These are phyloP conservation scores for Fagopyrum esculentum DNA, from an alignment of 148 eudicot genomes.

Conservation along the genomic window DNA sequence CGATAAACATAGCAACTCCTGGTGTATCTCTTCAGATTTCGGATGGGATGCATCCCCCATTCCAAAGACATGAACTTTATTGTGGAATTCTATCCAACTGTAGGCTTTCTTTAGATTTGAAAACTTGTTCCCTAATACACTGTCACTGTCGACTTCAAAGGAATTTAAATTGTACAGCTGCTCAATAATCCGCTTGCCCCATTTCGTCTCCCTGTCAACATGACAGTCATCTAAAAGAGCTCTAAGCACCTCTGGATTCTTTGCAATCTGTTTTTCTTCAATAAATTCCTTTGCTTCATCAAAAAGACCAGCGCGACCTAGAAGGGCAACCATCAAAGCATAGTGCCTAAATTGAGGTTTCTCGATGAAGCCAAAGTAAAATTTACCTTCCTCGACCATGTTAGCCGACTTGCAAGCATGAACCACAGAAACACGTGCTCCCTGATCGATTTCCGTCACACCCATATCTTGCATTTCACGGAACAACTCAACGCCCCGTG, in stretches of 20 bases:
- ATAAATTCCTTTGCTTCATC: conserved; percentile 45
- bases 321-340: conserved; percentile 50
- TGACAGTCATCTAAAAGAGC: conserved; percentile 62
- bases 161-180: conserved; percentile 51
- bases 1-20: conserved; percentile 36
- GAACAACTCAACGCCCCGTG: conserved; percentile 41
- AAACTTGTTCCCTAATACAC: conserved; percentile 21
- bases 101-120: conserved; percentile 47
- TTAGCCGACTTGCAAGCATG: conserved; percentile 49
- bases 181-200: conserved; percentile 40
- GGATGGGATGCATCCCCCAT: conserved; percentile 68
- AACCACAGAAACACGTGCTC: conserved; percentile 38
- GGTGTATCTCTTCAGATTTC: conserved; percentile 41
- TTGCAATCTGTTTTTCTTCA: conserved; percentile 27
- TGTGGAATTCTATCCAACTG: conserved; percentile 67
- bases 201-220: conserved; percentile 27
- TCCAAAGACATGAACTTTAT: conserved; percentile 66
- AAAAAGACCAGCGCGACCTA: conserved; percentile 47
- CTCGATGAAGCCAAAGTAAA: conserved; percentile 31
- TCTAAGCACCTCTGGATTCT: conserved; percentile 37
- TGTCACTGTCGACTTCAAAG: conserved; percentile 41
- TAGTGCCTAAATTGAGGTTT: conserved; percentile 44
- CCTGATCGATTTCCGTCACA: conserved; percentile 30
- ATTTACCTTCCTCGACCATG: conserved; percentile 45
- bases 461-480: conserved; percentile 31